A percentile compares a stretch with the other conserved stretches of the same genome.
These are phyloP conservation scores for Toxoplasma gondii DNA, from an alignment of 169 alveolate genomes.

Conservation along the genomic window DNA sequence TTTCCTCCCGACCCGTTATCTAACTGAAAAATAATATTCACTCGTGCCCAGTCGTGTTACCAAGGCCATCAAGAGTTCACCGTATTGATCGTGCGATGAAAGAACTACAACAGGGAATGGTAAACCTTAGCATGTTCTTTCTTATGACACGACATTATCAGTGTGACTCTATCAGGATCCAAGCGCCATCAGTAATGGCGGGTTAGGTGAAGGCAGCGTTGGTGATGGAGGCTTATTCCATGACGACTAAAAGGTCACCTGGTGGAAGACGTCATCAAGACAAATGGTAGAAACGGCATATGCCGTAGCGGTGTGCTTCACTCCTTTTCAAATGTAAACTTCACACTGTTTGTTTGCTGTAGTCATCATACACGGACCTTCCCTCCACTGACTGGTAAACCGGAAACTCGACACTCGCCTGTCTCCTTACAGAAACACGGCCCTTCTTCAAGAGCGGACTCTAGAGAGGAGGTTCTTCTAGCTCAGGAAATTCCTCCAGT, in stretches of 20 bases:
- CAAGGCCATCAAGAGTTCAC: constrained; percentile 69
- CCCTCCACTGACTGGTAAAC: background rate
- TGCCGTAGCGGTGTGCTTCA: too few species aligned
- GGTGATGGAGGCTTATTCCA: background rate
- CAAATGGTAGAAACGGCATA: too few species aligned
- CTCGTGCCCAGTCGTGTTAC: constrained; percentile 54
- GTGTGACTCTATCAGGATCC: background rate
- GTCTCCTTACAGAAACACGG: too few species aligned
- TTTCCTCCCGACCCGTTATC: background rate
- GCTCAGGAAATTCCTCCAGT: too few species aligned
- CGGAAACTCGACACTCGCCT: too few species aligned
- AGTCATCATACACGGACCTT: background rate
- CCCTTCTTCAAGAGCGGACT: too few species aligned
- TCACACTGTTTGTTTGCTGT: background rate
- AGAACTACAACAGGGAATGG: constrained; percentile 60
- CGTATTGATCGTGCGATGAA: constrained; percentile 57
- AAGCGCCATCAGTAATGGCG: background rate
- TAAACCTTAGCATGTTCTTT: background rate
- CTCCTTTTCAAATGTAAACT: too few species aligned
- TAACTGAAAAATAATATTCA: background rate
- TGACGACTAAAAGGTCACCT: background rate
- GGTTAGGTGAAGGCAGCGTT: background rate
- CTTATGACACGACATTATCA: background rate
- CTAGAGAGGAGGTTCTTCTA: too few species aligned
- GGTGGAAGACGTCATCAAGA: too few species aligned